Evolutionary conservation across 2,329 filamentous ascomycete species (phyloP).

Genomic region (Apiospora koreana): DNA sequence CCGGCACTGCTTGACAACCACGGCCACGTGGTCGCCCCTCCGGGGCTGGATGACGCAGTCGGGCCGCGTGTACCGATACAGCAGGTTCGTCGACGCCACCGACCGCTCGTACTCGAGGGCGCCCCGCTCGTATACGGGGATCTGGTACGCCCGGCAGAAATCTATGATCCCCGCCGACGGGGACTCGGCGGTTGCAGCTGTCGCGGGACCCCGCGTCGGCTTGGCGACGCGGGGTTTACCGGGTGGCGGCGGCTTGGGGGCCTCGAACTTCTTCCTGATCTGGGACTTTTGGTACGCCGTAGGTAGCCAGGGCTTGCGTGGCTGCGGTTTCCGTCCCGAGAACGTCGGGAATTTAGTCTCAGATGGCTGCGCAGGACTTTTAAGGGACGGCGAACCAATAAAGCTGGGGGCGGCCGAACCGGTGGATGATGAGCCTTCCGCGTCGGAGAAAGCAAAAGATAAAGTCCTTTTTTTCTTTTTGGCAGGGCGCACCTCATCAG

Average conservation of each 20-base stretch:
- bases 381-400: no score
- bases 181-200: neutral
- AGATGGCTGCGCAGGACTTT: no score
- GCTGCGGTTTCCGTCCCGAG: no score
- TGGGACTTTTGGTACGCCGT: no score
- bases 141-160: neutral
- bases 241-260: no score
- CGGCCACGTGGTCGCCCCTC: conserved; percentile 19
- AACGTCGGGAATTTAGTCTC: no score
- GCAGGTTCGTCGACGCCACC: conserved; percentile 28
- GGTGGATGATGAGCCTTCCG: no score
- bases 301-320: no score
- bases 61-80: conserved; percentile 29
- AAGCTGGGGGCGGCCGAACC: no score
- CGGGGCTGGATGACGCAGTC: conserved; percentile 28
- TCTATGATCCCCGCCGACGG: neutral
- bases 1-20: conserved; percentile 19
- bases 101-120: conserved; percentile 23
- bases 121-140: neutral
- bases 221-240: no score
- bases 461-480: neutral
- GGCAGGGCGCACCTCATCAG: neutral
- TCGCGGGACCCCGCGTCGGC: neutral
- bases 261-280: no score
- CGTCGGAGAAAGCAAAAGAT: no score